Evolutionary conservation across 495 filamentous ascomycete species (phyloP).

Genomic region (Aspergillus avenaceus): DNA sequence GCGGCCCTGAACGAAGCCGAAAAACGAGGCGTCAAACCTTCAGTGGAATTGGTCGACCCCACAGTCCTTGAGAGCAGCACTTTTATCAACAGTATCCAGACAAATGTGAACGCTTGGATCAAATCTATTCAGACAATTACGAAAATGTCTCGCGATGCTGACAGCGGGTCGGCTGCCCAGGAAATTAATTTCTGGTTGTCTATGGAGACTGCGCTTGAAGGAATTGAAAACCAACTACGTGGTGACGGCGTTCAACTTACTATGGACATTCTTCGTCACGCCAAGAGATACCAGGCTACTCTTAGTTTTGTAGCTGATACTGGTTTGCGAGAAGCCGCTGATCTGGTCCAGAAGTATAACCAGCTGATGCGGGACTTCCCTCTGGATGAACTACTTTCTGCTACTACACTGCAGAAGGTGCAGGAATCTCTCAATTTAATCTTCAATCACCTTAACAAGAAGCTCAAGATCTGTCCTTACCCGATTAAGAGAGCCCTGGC

Average conservation of each 20-base stretch:
- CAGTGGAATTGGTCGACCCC: slow-evolving; percentile 70
- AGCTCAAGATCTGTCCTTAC: slow-evolving; percentile 90
- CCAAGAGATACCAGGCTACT: slow-evolving; percentile 94
- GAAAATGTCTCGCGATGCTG: slow-evolving; percentile 83
- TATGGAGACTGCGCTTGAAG: slow-evolving; percentile 87
- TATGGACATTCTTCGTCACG: slow-evolving; percentile 87
- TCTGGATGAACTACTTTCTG: slow-evolving; percentile 87
- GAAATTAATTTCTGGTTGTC: slow-evolving; percentile 99
- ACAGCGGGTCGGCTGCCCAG: slow-evolving; percentile 84
- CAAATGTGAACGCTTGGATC: slow-evolving; percentile 93
- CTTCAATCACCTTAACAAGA: slow-evolving; percentile 93
- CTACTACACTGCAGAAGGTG: slow-evolving; percentile 85
- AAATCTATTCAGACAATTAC: slow-evolving; percentile 97
- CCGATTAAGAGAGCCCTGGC: slow-evolving; percentile 87
- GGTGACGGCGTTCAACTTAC: slow-evolving; percentile 89
- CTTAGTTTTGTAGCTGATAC: slow-evolving; percentile 95
- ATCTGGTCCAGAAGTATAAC: slow-evolving; percentile 97
- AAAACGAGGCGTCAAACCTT: slow-evolving; percentile 57
- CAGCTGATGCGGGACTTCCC: slow-evolving; percentile 98
- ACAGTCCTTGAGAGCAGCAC: slow-evolving; percentile 73
- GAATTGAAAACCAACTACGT: slow-evolving; percentile 80
- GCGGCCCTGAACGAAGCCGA: slow-evolving; percentile 72
- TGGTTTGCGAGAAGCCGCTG: slow-evolving; percentile 88
- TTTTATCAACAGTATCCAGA: slow-evolving; percentile 91
- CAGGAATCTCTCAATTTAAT: slow-evolving; percentile 82